Evolutionary conservation across 495 filamentous ascomycete genomes (phyloP).

Genomic region (Podospora appendiculata): DNA sequence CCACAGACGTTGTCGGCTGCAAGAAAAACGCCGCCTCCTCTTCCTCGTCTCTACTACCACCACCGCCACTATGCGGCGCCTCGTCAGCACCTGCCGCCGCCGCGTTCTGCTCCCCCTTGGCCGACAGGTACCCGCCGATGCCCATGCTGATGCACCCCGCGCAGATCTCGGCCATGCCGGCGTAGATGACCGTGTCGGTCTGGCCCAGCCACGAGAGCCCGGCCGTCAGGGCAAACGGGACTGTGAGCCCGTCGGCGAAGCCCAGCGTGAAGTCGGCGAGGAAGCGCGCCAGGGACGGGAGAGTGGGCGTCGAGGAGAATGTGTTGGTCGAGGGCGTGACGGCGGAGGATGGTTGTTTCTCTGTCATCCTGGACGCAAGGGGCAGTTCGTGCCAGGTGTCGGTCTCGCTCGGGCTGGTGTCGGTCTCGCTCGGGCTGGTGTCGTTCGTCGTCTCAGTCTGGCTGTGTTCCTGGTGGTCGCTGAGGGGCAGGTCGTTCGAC

Average conservation of each 20-base stretch:
- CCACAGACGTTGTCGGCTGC: neutral
- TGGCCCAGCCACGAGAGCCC: conserved; percentile 48
- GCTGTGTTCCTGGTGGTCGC: neutral
- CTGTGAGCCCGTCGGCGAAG: conserved; percentile 52
- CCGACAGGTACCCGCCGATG: conserved; percentile 51
- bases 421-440: neutral
- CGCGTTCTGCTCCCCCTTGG: conserved; percentile 32
- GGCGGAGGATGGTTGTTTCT: neutral
- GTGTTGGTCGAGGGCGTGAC: neutral
- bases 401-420: too few relatives aligned
- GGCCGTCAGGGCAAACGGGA: conserved; percentile 54
- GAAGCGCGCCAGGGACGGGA: conserved; percentile 10
- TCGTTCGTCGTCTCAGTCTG: neutral
- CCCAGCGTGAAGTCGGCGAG: conserved; percentile 46
- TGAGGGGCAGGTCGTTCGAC: too few relatives aligned
- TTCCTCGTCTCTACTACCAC: neutral
- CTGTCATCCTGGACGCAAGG: too few relatives aligned
- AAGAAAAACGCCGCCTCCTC: neutral
- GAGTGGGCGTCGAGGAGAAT: neutral
- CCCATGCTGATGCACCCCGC: conserved; percentile 60
- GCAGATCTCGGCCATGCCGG: conserved; percentile 59
- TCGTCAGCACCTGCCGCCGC: neutral
- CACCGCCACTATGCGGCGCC: neutral
- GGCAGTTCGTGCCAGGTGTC: too few relatives aligned
- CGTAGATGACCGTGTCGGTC: conserved; percentile 52